Conservation (phyloP, 2,329 filamentous ascomycete species). For the Epichloe uncinata region DNA sequence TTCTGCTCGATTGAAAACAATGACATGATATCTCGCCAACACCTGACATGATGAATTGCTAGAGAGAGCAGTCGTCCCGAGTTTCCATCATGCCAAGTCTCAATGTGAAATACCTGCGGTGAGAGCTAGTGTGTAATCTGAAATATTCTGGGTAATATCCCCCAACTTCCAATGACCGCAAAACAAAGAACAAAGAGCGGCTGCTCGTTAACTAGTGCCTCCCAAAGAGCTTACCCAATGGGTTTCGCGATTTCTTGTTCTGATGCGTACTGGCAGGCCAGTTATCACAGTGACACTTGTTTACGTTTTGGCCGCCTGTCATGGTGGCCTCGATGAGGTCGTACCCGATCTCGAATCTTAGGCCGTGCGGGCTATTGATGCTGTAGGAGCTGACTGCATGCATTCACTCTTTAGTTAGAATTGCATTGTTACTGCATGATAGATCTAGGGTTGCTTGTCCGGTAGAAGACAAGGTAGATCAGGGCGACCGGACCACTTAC, state of each 20-base stretch:
- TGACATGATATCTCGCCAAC: not conserved
- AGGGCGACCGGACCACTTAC: conserved; percentile 8
- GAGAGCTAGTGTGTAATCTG: no score
- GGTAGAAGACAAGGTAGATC: no score
- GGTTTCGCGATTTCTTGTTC: not conserved
- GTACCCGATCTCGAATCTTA: conserved; percentile 11
- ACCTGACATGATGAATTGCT: no score
- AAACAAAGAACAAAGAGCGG: no score
- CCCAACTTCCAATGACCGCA: not conserved
- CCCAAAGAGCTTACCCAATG: not conserved
- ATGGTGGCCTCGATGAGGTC: conserved; percentile 13
- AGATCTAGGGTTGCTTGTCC: not conserved
- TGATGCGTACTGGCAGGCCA: not conserved
- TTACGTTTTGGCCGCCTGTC: conserved; percentile 5
- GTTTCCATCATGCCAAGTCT: no score
- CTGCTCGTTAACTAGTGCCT: not conserved
- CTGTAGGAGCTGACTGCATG: conserved; percentile 4
- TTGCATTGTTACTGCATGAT: not conserved
- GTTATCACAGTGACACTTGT: not conserved
- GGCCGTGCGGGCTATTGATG: conserved; percentile 11
- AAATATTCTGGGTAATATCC: not conserved
- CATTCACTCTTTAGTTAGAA: not conserved
- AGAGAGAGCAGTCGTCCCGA: no score
- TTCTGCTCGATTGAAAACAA: no score
- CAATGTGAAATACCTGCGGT: no score